Evolutionary conservation across 2,329 filamentous ascomycete species (phyloP).

Genomic region (Clonostachys rosea): DNA sequence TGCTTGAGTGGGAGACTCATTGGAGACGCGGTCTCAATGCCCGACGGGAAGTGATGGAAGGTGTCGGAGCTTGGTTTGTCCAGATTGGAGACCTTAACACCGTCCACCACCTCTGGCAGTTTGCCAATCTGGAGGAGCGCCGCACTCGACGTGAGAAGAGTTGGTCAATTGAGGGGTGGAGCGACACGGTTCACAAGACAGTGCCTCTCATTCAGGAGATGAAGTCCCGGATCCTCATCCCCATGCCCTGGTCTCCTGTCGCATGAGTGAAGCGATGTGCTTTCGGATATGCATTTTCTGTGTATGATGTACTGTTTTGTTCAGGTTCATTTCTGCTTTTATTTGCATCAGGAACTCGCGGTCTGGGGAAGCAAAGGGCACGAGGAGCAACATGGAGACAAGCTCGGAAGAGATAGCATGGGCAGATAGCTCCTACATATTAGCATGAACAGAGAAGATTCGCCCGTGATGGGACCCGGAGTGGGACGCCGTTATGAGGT

Average conservation of each 20-base stretch:
- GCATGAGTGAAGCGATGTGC: constrained; percentile 42
- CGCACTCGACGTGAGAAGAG: constrained; percentile 88
- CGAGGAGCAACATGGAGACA: too few species aligned
- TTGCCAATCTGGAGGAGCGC: constrained; percentile 92
- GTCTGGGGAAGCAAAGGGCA: too few species aligned
- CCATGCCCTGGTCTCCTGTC: constrained; percentile 95
- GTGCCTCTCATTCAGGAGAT: constrained; percentile 95
- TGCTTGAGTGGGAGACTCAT: constrained; percentile 98
- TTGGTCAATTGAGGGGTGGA: constrained; percentile 94
- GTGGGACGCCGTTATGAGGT: too few species aligned
- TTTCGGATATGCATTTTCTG: not conserved
- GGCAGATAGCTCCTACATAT: too few species aligned
- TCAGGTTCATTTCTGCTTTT: too few species aligned
- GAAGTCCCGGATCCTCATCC: constrained; percentile 89
- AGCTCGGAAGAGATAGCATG: too few species aligned
- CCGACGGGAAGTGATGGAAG: constrained; percentile 95
- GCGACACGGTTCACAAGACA: constrained; percentile 96
- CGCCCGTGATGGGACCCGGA: too few species aligned
- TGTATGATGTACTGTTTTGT: too few species aligned
- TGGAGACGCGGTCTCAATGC: constrained; percentile 92
- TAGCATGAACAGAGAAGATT: too few species aligned
- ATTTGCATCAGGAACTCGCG: too few species aligned
- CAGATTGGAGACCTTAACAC: constrained; percentile 97
- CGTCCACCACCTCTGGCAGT: constrained; percentile 98
- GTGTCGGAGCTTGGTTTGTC: constrained; percentile 96